phyloP scores from a whole-genome alignment of 306 rosid genomes.

The Myrica gale region DNA sequence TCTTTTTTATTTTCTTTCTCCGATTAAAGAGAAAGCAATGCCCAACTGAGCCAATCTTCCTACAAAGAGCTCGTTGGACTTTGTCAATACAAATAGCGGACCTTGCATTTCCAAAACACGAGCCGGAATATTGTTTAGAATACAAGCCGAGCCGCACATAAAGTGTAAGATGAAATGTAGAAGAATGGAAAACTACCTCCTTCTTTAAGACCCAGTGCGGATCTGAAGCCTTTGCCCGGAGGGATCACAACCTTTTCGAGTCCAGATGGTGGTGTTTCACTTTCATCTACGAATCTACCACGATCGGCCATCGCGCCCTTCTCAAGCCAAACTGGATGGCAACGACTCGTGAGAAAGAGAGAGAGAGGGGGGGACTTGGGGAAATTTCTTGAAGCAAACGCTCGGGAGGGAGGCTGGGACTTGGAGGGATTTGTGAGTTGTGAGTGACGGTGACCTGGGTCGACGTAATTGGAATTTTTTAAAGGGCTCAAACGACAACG shows the following conservation, averaged over 20 bases:
- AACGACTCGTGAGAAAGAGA: too few species aligned
- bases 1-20: conserved; percentile 44
- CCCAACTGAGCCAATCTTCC: conserved; percentile 99
- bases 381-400: too few species aligned
- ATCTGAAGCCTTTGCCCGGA: conserved; percentile 64
- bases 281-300: conserved; percentile 84
- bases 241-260: conserved; percentile 62
- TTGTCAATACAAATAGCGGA: conserved; percentile 92
- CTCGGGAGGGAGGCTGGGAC: too few species aligned
- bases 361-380: too few species aligned
- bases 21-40: conserved; percentile 82
- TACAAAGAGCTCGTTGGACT: conserved; percentile 85
- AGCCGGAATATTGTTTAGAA: neutral
- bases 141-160: neutral
- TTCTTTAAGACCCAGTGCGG: conserved; percentile 78
- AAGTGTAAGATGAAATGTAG: neutral
- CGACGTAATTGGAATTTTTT: too few species aligned
- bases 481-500: too few species aligned
- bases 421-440: too few species aligned
- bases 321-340: too few species aligned
- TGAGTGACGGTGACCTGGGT: too few species aligned
- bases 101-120: conserved; percentile 39
- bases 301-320: too few species aligned
- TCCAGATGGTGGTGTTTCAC: conserved; percentile 60
- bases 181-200: conserved; percentile 50